A percentile compares a stretch with the other conserved stretches of the same genome.
phyloP scores from a whole-genome alignment of 2,329 filamentous ascomycete species.

The Westerdykella ornata region DNA sequence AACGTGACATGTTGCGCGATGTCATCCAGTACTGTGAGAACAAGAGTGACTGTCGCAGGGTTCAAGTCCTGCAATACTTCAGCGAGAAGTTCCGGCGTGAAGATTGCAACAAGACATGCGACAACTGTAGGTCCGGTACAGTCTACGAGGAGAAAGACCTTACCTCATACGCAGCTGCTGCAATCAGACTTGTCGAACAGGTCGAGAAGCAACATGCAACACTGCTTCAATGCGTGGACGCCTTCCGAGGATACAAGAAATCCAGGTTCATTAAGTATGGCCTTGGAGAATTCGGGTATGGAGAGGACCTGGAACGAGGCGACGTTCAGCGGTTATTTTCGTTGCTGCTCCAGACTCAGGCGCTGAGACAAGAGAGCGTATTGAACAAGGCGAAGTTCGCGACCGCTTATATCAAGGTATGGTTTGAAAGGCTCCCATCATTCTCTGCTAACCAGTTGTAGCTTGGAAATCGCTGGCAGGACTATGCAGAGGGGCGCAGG shows the following conservation, averaged over 20 bases:
- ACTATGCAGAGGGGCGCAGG: slow-evolving; percentile 37
- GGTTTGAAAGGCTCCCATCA: slow-evolving; percentile 17
- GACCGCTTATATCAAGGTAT: slow-evolving; percentile 64
- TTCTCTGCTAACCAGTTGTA: slow-evolving; percentile 16
- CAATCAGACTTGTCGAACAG: slow-evolving; percentile 59
- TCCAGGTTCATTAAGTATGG: slow-evolving; percentile 52
- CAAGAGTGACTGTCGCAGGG: slow-evolving; percentile 74
- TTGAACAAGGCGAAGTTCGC: slow-evolving; percentile 61
- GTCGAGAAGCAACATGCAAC: slow-evolving; percentile 53
- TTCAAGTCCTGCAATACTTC: slow-evolving; percentile 90
- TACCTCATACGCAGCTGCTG: slow-evolving; percentile 64
- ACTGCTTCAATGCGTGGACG: slow-evolving; percentile 72
- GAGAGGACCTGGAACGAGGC: slow-evolving; percentile 61
- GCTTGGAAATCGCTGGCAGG: slow-evolving; percentile 39
- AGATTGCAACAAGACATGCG: slow-evolving; percentile 70
- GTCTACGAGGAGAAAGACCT: slow-evolving; percentile 70
- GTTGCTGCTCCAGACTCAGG: slow-evolving; percentile 65
- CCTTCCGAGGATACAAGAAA: slow-evolving; percentile 65
- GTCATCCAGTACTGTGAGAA: slow-evolving; percentile 90
- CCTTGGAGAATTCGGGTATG: slow-evolving; percentile 57
- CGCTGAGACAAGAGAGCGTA: slow-evolving; percentile 63
- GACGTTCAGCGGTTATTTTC: slow-evolving; percentile 83
- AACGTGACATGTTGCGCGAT: slow-evolving; percentile 75
- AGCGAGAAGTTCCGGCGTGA: slow-evolving; percentile 70
- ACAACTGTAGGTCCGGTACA: slow-evolving; percentile 75